Conservation (phyloP, 495 filamentous ascomycete genomes). For the Lasiosphaeria miniovina region DNA sequence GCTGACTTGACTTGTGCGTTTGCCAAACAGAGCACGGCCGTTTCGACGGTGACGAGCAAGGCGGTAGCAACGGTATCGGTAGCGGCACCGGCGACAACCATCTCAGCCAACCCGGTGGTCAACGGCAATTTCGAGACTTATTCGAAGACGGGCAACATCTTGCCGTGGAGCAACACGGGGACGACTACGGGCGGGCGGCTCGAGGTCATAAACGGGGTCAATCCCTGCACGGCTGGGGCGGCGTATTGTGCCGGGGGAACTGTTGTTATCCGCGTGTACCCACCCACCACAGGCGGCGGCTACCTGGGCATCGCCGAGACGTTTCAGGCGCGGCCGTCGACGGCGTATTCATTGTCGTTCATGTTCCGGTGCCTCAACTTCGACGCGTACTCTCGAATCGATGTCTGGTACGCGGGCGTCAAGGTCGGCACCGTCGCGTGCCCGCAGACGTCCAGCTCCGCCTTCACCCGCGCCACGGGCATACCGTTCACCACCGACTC, state of each 20-base stretch:
- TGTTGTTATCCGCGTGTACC: conserved; percentile 21
- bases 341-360: conserved; percentile 18
- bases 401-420: conserved; percentile 11
- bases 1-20: neutral
- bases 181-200: conserved; percentile 14
- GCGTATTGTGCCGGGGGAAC: conserved; percentile 16
- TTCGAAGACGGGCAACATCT: conserved; percentile 13
- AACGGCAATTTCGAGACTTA: conserved; percentile 19
- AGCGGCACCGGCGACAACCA: conserved; percentile 9
- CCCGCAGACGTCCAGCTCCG: neutral
- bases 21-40: conserved; percentile 10
- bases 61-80: conserved; percentile 14
- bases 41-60: conserved; percentile 12
- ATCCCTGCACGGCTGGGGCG: conserved; percentile 7
- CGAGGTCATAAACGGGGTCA: conserved; percentile 19
- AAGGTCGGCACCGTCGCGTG: conserved; percentile 4
- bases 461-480: conserved; percentile 11
- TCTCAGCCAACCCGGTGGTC: conserved; percentile 14
- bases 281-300: conserved; percentile 5
- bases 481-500: conserved; percentile 19
- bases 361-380: conserved; percentile 27
- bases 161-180: conserved; percentile 14
- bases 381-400: conserved; percentile 11
- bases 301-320: conserved; percentile 12
- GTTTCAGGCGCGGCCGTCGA: conserved; percentile 18